These are phyloP conservation scores for Sarocladium strictum DNA, from an alignment of 2,329 filamentous ascomycete species.

Conservation along the genomic window DNA sequence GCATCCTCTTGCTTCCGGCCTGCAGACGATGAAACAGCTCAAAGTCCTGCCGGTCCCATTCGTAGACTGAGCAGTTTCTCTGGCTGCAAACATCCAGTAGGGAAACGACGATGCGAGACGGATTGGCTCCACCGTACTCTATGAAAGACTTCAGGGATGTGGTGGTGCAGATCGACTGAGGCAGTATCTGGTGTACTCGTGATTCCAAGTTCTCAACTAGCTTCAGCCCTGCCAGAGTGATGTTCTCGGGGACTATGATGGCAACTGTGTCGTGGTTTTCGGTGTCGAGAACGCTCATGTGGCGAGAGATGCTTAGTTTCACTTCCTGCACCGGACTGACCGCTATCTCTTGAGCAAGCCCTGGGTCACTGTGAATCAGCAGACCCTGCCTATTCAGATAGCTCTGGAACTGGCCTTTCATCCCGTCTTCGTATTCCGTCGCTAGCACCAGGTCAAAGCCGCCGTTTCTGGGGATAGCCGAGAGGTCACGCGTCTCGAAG, in stretches of 20 bases:
- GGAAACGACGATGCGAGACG: constrained; percentile 31
- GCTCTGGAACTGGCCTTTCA: not conserved
- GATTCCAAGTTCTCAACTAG: too few relatives aligned
- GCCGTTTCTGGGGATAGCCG: constrained; percentile 10
- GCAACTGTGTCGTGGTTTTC: too few relatives aligned
- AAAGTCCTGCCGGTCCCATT: constrained; percentile 34
- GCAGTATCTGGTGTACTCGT: not conserved
- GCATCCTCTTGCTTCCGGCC: constrained; percentile 27
- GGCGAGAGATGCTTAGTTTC: not conserved
- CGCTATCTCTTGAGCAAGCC: too few relatives aligned
- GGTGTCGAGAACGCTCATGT: too few relatives aligned
- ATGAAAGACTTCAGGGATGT: not conserved
- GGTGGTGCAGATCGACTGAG: not conserved
- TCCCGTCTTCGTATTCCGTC: not conserved
- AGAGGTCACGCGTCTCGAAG: not conserved
- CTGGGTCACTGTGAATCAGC: not conserved
- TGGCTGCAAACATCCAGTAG: constrained; percentile 34
- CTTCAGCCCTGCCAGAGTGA: too few relatives aligned
- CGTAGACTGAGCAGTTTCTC: constrained; percentile 25
- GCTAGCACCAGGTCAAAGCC: constrained; percentile 13
- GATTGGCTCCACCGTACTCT: not conserved
- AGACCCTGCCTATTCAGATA: not conserved
- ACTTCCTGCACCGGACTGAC: too few relatives aligned
- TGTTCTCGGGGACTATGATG: too few relatives aligned
- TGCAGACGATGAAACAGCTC: constrained; percentile 33